Base-by-base conservation (phyloP, 2,329 filamentous ascomycete species). In the Pseudogymnoascus sp. region DNA sequence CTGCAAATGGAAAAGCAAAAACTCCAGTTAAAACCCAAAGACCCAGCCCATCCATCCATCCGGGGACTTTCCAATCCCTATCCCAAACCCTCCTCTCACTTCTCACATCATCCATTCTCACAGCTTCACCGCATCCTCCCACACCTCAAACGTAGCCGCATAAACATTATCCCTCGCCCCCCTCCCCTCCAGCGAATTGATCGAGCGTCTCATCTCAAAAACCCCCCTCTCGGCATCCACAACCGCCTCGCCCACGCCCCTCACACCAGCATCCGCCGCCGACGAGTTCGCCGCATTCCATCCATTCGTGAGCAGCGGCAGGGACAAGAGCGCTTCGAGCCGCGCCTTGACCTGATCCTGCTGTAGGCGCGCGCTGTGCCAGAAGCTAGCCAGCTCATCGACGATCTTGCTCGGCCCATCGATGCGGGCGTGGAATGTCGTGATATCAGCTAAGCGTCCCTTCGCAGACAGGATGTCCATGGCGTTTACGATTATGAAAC, bases 401-500 rank as follows among this genome's bases (percentile, higher is more conserved):
- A 90, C 74, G 11, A 82, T 79, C 6, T 78, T 76, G 37, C 84
- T 73, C 0, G 82, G 82, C 34, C 80, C 78, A 16, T 77, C 75
- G 60, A 89, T 79, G 9, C 80, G 78, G 8, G 82, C 78, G 38
- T 88, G 78, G 25, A 83, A 76, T 9, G 77, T 75, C 1, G 79
- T 72, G 9, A 89, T 71, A 11, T 80, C 77, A 0, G 78, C 74
- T 5, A 87, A 72, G 0, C 78, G 70, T 1, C 87, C 84, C 4
- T 81, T 83, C 0, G 87, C 83, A 11, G 84, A 84, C 63, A 90
- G 77, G 14, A 89, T 83, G 68, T 91, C 88, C 36, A 88, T 78
- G 0, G 88, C 87, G 59, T 85, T 81, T 36, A 86, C 76, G 23
- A 88, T 80, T 5, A 82, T 81, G 66, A 84, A 84, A n/a, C 83